phyloP scores from a whole-genome alignment of 371 early-diverging fungal genomes.

The Nematocida sp. region DNA sequence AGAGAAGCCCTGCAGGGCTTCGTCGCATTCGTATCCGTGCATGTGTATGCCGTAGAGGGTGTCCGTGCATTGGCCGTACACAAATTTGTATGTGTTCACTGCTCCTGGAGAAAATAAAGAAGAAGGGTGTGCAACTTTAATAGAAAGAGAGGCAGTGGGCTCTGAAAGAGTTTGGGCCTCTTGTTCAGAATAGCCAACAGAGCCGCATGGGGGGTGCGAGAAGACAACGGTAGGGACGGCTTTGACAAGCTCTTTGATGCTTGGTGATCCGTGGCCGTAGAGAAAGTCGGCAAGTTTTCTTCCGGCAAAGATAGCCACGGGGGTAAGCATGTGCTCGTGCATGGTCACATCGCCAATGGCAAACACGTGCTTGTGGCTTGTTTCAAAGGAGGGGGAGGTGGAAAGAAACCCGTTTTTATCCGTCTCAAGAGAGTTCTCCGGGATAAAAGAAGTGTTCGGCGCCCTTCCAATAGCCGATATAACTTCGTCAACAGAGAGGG shows the following conservation, averaged over 20 bases:
- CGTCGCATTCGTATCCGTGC: slow-evolving; percentile 37
- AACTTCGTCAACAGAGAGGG: slow-evolving; percentile 62
- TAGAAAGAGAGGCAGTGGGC: too few relatives aligned
- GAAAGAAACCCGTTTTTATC: slow-evolving; percentile 72
- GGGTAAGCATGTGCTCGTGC: slow-evolving; percentile 74
- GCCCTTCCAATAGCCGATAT: slow-evolving; percentile 72
- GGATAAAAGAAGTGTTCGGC: slow-evolving; percentile 70
- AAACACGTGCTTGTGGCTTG: slow-evolving; percentile 69
- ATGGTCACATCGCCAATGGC: slow-evolving; percentile 89
- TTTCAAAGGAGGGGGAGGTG: slow-evolving; percentile 72
- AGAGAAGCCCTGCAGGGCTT: slow-evolving; percentile 36
- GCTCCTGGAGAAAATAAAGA: not conserved
- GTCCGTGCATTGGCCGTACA: not conserved
- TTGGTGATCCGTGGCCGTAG: slow-evolving; percentile 71
- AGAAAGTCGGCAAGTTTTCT: slow-evolving; percentile 79
- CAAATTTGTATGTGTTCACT: slow-evolving; percentile 28
- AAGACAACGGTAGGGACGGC: slow-evolving; percentile 87
- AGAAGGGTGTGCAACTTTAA: not conserved
- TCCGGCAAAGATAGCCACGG: slow-evolving; percentile 72
- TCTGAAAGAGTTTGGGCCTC: slow-evolving; percentile 66
- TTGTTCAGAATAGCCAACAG: slow-evolving; percentile 74
- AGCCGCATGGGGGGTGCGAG: slow-evolving; percentile 78
- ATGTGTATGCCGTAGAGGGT: slow-evolving; percentile 27
- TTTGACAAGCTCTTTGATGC: slow-evolving; percentile 67
- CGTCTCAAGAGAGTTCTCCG: slow-evolving; percentile 67